phyloP scores from a whole-genome alignment of 306 rosid species.

The Heteromeles arbutifolia region DNA sequence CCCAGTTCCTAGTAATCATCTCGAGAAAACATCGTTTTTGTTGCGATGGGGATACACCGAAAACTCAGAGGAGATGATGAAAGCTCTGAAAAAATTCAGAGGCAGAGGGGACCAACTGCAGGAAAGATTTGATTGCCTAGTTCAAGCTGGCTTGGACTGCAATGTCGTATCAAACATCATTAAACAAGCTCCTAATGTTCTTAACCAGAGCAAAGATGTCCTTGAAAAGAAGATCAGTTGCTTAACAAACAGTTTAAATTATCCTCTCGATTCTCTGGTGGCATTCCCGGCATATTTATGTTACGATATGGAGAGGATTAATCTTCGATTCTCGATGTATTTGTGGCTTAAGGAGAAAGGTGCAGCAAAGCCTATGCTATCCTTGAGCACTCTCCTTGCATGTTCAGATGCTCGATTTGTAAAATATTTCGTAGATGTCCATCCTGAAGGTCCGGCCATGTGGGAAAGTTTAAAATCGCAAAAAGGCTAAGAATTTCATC shows the following conservation, averaged over 20 bases:
- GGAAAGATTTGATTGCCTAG: conserved; percentile 80
- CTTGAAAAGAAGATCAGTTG: conserved; percentile 57
- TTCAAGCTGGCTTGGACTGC: conserved; percentile 71
- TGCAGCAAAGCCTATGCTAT: conserved; percentile 38
- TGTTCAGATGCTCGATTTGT: conserved; percentile 47
- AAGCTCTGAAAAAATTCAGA: conserved; percentile 50
- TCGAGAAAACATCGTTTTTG: conserved; percentile 61
- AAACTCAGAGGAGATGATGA: conserved; percentile 77
- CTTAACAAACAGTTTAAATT: conserved; percentile 40
- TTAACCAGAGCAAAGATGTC: conserved; percentile 43
- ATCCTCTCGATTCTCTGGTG: conserved; percentile 50
- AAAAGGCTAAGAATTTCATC: conserved; percentile 11
- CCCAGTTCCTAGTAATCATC: conserved; percentile 24
- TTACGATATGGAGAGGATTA: conserved; percentile 46
- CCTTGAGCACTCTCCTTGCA: conserved; percentile 60
- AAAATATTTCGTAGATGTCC: conserved; percentile 54
- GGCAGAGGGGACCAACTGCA: conserved; percentile 79
- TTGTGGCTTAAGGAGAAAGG: conserved; percentile 52
- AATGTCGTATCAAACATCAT: conserved; percentile 38
- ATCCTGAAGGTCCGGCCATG: conserved; percentile 56
- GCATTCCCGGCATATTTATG: conserved; percentile 62
- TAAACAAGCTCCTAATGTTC: conserved; percentile 54
- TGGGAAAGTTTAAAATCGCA: conserved; percentile 47
- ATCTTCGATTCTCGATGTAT: conserved; percentile 60
- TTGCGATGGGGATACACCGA: conserved; percentile 55